Base-by-base conservation (phyloP, 257 asterid species). In the Nicotiana attenuata region DNA sequence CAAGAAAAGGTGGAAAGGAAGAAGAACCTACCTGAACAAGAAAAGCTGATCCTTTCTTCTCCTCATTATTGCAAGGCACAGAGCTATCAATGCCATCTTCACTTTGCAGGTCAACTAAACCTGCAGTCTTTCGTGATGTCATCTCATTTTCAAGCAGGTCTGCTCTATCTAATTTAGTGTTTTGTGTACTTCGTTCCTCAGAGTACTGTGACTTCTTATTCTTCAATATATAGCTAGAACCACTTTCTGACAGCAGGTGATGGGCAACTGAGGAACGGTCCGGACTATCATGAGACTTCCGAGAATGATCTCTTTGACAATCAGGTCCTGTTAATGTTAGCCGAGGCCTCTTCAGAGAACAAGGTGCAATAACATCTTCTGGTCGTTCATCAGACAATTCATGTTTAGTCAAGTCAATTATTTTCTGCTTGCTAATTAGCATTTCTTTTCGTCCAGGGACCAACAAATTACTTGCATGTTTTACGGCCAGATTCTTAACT, bases 1-100 rank as follows among this genome's bases (percentile, higher is more conserved):
- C 33, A 31, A 31, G 33, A 31, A 31, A 31, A 31, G 33, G 5
- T 31, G 33, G 3, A 28, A 28, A 28, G 4, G 3, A 31, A 31
- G 33, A 31, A 31, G 0, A 71, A 73, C 20, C 88, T 89, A 96
- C 99, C 99, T 94, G 93, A 83, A 78, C 33, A 61, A 91, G 97
- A 87, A 92, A 96, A 76, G 87, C 89, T 56, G 97, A 86, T 85
- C 99, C 99, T 84, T 86, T 92, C 47, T 85, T 85, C 88, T 88
- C 94, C 75, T 78, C 93, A 68, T 86, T 87, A 81, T 86, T 82
- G 63, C 85, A 78, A 77, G 91, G 77, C 77, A 80, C 86, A 82
- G 87, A 81, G 81, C 64, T 87, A 73, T 86, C 24, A 73, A 24
- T 24, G 41, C 41, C 63, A 50, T 73, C 61, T 24, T 73, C 41